These are phyloP conservation scores for Mycena capillaripes DNA, from an alignment of 768 basidiomycete species.

Conservation along the genomic window DNA sequence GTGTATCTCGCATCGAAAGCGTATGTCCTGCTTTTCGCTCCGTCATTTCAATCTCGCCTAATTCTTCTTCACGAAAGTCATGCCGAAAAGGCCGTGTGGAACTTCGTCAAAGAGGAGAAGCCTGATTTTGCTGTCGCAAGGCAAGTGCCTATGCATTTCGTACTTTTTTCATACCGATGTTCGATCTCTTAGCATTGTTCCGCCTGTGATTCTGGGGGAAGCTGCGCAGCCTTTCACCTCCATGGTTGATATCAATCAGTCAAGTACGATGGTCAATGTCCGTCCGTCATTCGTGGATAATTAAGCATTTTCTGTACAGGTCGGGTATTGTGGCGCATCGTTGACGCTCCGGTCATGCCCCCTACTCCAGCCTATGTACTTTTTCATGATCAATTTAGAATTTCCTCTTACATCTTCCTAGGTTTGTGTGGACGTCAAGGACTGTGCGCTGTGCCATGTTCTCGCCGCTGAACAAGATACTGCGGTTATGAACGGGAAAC, in stretches of 20 bases:
- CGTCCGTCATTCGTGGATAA: accelerated
- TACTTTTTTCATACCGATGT: background rate
- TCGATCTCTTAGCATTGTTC: constrained; percentile 5
- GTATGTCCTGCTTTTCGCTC: background rate
- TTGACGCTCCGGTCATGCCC: constrained; percentile 19
- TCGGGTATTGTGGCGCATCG: constrained; percentile 16
- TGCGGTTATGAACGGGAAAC: constrained; percentile 13
- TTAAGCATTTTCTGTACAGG: background rate
- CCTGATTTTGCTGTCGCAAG: constrained; percentile 13
- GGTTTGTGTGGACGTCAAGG: constrained; percentile 27
- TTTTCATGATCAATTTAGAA: background rate
- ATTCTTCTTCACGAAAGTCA: background rate
- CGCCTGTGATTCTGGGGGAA: constrained; percentile 26
- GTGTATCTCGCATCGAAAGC: constrained; percentile 26
- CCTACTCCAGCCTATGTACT: constrained; percentile 19
- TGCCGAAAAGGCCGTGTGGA: constrained; percentile 21
- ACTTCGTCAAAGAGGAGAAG: constrained; percentile 11
- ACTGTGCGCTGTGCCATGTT: constrained; percentile 27
- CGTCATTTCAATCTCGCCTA: background rate
- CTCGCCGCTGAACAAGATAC: constrained; percentile 22
- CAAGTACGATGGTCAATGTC: background rate
- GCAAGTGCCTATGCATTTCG: background rate
- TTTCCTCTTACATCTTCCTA: background rate
- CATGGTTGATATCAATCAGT: constrained; percentile 25
- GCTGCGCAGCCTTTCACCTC: constrained; percentile 25